These are phyloP conservation scores for Nicotiana tabacum DNA, from an alignment of 257 asterid species.

Conservation along the genomic window DNA sequence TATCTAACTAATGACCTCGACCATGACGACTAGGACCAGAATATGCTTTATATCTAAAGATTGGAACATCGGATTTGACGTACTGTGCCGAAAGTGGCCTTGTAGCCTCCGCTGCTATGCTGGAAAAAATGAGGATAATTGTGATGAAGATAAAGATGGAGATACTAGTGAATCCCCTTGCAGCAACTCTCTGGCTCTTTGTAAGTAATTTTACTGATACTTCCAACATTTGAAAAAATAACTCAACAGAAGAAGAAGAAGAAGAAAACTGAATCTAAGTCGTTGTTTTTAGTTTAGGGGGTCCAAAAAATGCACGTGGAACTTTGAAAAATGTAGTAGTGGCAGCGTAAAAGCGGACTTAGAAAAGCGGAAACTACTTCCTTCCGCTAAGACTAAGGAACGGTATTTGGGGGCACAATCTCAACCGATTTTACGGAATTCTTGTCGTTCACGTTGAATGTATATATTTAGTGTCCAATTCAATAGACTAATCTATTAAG, in stretches of 20 bases:
- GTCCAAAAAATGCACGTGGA: neutral
- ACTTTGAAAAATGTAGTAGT: neutral
- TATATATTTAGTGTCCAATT: too few relatives aligned
- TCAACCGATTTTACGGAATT: neutral
- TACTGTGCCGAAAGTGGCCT: neutral
- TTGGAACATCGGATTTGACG: neutral
- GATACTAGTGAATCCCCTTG: neutral
- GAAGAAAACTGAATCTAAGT: neutral
- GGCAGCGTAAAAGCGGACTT: neutral
- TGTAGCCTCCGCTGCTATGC: neutral
- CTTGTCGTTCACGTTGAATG: neutral
- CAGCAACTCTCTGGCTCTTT: neutral
- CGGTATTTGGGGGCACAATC: neutral
- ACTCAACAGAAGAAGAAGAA: neutral
- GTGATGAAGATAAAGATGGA: neutral
- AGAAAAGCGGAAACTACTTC: neutral
- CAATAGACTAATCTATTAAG: too few relatives aligned
- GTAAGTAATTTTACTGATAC: neutral
- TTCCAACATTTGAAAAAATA: neutral
- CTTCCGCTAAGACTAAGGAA: neutral
- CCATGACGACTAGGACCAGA: slow-evolving; percentile 9
- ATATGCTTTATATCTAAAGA: neutral
- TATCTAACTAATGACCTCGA: neutral
- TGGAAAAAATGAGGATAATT: neutral
- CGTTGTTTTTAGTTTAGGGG: neutral